phyloP scores from a whole-genome alignment of 2,329 filamentous ascomycete species.

The Tolypocladium tropicale region DNA sequence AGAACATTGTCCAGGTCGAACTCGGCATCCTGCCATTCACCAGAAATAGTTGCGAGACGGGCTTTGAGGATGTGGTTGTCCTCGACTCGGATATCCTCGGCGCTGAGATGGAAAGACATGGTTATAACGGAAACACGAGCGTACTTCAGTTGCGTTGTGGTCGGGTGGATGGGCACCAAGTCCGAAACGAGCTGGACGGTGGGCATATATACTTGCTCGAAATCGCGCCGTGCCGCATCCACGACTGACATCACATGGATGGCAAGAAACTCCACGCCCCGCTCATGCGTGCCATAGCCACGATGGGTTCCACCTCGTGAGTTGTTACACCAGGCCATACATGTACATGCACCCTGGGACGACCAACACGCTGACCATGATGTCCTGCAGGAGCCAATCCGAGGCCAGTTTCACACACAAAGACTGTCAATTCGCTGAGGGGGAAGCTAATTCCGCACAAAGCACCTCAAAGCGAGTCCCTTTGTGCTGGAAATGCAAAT shows the following conservation, averaged over 20 bases:
- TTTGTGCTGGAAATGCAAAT: no score
- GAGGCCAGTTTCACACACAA: not conserved
- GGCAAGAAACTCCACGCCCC: not conserved
- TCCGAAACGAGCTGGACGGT: not conserved
- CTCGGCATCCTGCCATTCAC: not conserved
- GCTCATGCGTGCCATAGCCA: not conserved
- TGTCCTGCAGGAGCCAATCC: not conserved
- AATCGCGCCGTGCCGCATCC: not conserved
- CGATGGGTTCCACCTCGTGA: not conserved
- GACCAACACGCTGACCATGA: not conserved
- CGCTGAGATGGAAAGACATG: not conserved
- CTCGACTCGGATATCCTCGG: not conserved
- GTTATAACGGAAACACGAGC: not conserved
- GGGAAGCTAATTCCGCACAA: not conserved
- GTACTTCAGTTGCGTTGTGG: not conserved
- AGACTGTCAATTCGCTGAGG: not conserved
- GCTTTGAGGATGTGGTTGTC: not conserved
- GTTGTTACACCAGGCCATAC: not conserved
- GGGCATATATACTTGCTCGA: not conserved
- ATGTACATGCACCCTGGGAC: not conserved
- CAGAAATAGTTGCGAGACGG: not conserved
- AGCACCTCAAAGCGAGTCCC: not conserved
- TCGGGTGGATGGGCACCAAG: no score
- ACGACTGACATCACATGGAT: not conserved
- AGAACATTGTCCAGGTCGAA: not conserved